These are phyloP conservation scores for Penicillium sp. DNA, from an alignment of 2,329 filamentous ascomycete species.

Conservation along the genomic window DNA sequence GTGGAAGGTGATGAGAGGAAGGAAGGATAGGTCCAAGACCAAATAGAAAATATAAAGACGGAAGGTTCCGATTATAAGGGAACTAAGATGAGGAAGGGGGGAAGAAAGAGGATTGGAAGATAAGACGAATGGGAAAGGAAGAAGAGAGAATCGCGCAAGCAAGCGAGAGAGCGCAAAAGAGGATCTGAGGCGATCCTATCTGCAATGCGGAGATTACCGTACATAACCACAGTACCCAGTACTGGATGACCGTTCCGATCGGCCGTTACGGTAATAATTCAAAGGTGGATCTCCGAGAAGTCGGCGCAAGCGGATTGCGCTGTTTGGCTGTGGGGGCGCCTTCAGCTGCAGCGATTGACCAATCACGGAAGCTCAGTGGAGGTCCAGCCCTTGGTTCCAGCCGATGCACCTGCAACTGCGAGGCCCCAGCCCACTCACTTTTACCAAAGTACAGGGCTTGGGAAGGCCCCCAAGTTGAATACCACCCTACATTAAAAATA, in stretches of 20 bases:
- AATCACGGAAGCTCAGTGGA: constrained; percentile 5
- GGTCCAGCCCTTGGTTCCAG: constrained; percentile 6
- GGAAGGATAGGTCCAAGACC: constrained; percentile 3
- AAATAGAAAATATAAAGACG: constrained; percentile 7
- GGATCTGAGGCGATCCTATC: constrained; percentile 25
- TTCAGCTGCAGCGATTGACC: constrained; percentile 16
- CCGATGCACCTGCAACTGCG: not conserved
- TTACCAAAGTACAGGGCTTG: not conserved
- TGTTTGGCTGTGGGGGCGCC: constrained; percentile 15
- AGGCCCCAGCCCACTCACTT: not conserved
- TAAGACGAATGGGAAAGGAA: constrained; percentile 11
- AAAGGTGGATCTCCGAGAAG: not conserved
- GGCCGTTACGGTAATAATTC: constrained; percentile 15
- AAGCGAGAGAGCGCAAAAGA: constrained; percentile 12
- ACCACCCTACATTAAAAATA: not conserved
- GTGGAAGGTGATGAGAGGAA: constrained; percentile 8
- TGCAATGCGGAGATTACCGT: constrained; percentile 26
- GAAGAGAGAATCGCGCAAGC: constrained; percentile 11
- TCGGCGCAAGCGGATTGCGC: constrained; percentile 4
- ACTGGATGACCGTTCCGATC: constrained; percentile 10
- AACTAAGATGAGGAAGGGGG: constrained; percentile 1
- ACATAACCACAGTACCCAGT: constrained; percentile 12
- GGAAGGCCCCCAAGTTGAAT: not conserved
- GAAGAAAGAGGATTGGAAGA: constrained; percentile 6
- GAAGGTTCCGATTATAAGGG: not conserved